Evolutionary conservation across 805 yeast genomes (phyloP).

Genomic region (Lachancea nothofagi): DNA sequence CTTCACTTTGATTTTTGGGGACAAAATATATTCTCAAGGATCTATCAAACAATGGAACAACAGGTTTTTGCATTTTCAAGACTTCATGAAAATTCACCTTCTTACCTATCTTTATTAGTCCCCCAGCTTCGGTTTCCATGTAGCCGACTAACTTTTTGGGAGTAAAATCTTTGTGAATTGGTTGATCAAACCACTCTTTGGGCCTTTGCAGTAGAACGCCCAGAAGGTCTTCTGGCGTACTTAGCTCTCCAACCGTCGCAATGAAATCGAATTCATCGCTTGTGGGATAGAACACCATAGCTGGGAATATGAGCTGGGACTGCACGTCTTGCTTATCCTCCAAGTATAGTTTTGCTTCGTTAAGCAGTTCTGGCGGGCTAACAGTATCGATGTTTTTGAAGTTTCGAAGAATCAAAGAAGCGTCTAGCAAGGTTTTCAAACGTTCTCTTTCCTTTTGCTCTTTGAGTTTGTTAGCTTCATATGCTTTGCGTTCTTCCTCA

Average conservation of each 20-base stretch:
- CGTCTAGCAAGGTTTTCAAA: conserved; percentile 40
- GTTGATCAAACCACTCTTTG: conserved; percentile 56
- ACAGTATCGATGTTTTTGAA: conserved; percentile 45
- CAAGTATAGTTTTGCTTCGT: conserved; percentile 46
- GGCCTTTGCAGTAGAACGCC: conserved; percentile 61
- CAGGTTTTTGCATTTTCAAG: conserved; percentile 55
- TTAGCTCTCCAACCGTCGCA: conserved; percentile 66
- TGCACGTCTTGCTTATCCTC: conserved; percentile 65
- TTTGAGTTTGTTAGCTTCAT: conserved; percentile 20
- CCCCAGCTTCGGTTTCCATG: conserved; percentile 80
- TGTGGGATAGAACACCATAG: conserved; percentile 75
- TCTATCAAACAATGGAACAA: conserved; percentile 72
- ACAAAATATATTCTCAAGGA: conserved; percentile 69
- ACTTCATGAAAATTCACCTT: conserved; percentile 61
- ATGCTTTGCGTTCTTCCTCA: conserved; percentile 33
- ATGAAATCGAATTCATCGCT: conserved; percentile 79
- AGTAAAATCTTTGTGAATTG: conserved; percentile 55
- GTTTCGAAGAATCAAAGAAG: conserved; percentile 60
- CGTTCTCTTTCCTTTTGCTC: conserved; percentile 37
- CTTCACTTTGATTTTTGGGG: conserved; percentile 59
- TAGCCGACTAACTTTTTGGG: conserved; percentile 59
- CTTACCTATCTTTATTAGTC: conserved; percentile 79
- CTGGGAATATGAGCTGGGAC: conserved; percentile 78
- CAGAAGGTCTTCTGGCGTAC: conserved; percentile 59
- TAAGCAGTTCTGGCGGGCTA: conserved; percentile 52